Evolutionary conservation across 2,329 filamentous ascomycete species (phyloP), one percentile per base, ranked within the genome.

Genomic region (Alternaria ventricosa): DNA sequence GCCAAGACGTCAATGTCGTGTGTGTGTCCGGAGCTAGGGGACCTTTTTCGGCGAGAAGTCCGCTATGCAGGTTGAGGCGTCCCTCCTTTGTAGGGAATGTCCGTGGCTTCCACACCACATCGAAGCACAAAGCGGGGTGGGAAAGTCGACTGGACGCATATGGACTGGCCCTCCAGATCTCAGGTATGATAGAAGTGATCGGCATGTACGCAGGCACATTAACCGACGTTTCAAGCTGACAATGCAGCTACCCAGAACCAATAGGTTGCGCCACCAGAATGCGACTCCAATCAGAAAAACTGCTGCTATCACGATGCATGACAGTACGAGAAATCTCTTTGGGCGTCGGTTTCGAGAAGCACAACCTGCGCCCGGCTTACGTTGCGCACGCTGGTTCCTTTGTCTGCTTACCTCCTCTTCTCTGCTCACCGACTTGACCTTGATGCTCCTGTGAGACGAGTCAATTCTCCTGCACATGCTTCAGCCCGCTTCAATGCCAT

Each of bases 251-350:
- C 6, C 10, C 30, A 53, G 13, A 9, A 8, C 30, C 15, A 36
- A 53, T 51, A 33, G 13, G 20, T 36, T 53, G 49, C 49, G 49
- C 49, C 49, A 53, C 49, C 22, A 53, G 49, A 10, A 36, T n/a
- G 20, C 9, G 18, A 53, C 49, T 36, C 49, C 49, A 53, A 53
- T 53, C 49, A 53, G 28, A 6, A 36, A 18, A 53, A 53, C 9
- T 22, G 30, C 49, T 41, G 28, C 49, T 53, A 53, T 53, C 49
- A 53, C 49, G 20, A 53, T 53, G 49, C 49, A 53, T 53, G 23
- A 36, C 6, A 41, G 49, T 33, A 53, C 49, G 23, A 53, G 28
- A 4, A 13, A 53, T 41, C n/a, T 18, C 20, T 36, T 36, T 36
- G 49, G 49, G 49, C 28, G 13, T 22, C 20, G 10, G 43, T 36